Conservation (phyloP, 2,329 filamentous ascomycete species). For the Cephalotrichum gorgonifer region DNA sequence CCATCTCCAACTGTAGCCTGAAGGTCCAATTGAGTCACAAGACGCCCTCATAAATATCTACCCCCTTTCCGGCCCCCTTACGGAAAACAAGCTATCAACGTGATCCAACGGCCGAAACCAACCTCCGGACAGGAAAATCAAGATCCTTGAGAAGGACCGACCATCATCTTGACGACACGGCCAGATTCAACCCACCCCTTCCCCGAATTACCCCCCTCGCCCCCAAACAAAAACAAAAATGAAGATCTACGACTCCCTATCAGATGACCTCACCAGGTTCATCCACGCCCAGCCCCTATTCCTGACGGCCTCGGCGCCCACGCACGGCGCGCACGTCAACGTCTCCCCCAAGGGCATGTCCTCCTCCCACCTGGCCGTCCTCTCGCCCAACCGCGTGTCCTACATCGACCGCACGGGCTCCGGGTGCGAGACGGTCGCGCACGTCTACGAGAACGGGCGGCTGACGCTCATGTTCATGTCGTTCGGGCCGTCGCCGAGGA, state of each 20-base stretch:
- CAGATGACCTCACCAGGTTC: constrained; percentile 49
- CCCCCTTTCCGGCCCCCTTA: too few relatives aligned
- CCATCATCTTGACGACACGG: neutral
- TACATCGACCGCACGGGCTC: constrained; percentile 69
- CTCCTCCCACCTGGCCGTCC: constrained; percentile 46
- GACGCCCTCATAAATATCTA: too few relatives aligned
- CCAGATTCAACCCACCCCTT: neutral
- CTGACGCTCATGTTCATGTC: constrained; percentile 66
- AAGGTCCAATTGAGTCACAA: too few relatives aligned
- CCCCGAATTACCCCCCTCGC: too few relatives aligned
- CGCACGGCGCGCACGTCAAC: constrained; percentile 60
- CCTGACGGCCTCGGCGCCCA: constrained; percentile 64
- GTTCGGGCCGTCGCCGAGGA: constrained; percentile 48
- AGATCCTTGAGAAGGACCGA: too few relatives aligned
- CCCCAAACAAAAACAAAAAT: constrained; percentile 29
- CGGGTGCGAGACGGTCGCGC: constrained; percentile 65
- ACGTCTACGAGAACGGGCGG: constrained; percentile 67
- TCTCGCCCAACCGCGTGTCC: constrained; percentile 49
- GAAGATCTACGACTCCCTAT: constrained; percentile 49
- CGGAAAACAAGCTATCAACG: too few relatives aligned
- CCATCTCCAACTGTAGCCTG: too few relatives aligned
- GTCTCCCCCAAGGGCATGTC: constrained; percentile 65
- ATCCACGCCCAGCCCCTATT: constrained; percentile 59
- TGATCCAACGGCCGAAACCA: too few relatives aligned
- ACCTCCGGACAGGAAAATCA: too few relatives aligned